Percentiles rank a stretch among this genome's conserved stretches.
Conservation (phyloP, 2,329 filamentous ascomycete genomes). For the Colletotrichum sp. region DNA sequence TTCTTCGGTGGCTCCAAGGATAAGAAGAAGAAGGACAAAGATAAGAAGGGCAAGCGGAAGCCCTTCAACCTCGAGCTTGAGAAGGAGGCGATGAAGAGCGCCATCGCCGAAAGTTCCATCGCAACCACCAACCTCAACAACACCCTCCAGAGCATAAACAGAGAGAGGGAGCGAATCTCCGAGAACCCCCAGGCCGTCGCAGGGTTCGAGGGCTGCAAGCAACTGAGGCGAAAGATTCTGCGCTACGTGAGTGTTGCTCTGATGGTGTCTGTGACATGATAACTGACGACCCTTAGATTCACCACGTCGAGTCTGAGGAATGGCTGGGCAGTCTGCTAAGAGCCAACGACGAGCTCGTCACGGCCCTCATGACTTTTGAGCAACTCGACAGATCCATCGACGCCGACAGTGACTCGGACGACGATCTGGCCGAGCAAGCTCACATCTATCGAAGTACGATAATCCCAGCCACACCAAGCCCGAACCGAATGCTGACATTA, state of each 20-base stretch:
- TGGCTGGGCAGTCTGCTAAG: constrained; percentile 91
- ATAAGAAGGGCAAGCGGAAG: constrained; percentile 63
- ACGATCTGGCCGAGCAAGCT: constrained; percentile 70
- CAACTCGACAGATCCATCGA: constrained; percentile 88
- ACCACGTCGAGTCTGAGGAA: constrained; percentile 88
- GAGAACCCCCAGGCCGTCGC: constrained; percentile 78
- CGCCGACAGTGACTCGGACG: constrained; percentile 73
- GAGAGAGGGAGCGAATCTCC: constrained; percentile 86
- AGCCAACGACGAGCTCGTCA: constrained; percentile 95
- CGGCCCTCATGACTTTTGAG: constrained; percentile 91
- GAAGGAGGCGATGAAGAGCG: constrained; percentile 83
- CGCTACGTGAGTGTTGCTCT: constrained; percentile 67
- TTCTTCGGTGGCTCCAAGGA: constrained; percentile 50
- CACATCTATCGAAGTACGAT: constrained; percentile 65
- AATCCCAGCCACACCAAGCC: not conserved
- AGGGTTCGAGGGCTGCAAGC: constrained; percentile 86
- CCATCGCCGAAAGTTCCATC: constrained; percentile 89
- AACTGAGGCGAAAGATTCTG: constrained; percentile 80
- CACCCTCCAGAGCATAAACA: constrained; percentile 86
- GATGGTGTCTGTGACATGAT: not conserved
- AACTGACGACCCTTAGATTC: constrained; percentile 63
- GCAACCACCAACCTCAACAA: constrained; percentile 92
- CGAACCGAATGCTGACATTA: constrained; percentile 24
- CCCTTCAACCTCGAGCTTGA: constrained; percentile 87
- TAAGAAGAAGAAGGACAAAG: constrained; percentile 53